phyloP scores from a whole-genome alignment of 2,329 filamentous ascomycete species.

The Drechslerella coelobrocha region DNA sequence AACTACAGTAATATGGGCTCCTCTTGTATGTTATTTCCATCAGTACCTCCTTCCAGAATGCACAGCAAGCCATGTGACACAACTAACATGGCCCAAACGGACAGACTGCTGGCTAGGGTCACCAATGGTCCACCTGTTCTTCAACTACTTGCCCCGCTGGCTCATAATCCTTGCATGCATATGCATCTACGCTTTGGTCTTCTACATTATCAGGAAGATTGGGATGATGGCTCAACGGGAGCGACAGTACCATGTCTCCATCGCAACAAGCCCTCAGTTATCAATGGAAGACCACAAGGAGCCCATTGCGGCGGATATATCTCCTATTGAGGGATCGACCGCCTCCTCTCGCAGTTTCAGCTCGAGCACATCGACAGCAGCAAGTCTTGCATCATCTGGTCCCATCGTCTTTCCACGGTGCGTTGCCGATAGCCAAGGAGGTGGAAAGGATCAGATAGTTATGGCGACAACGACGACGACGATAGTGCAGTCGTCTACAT shows the following conservation, averaged over 20 bases:
- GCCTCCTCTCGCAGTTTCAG: too few species aligned
- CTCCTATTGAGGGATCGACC: too few species aligned
- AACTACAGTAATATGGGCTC: constrained; percentile 25
- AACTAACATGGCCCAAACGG: too few species aligned
- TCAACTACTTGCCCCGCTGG: constrained; percentile 46
- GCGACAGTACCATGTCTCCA: constrained; percentile 19
- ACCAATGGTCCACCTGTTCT: constrained; percentile 26
- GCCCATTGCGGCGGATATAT: neutral
- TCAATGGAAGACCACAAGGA: neutral
- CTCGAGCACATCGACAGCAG: too few species aligned
- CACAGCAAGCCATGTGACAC: too few species aligned
- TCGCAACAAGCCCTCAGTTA: neutral
- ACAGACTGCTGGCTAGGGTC: constrained; percentile 45
- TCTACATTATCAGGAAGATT: constrained; percentile 25
- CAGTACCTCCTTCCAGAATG: too few species aligned
- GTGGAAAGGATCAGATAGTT: too few species aligned
- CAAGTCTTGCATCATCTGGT: too few species aligned
- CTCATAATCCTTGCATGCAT: constrained; percentile 32
- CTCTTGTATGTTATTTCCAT: too few species aligned
- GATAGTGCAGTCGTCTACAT: neutral
- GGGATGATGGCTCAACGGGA: constrained; percentile 23
- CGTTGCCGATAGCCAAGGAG: neutral
- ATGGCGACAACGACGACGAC: neutral
- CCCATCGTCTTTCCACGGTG: neutral
- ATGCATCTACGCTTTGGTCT: constrained; percentile 24